Evolutionary conservation across 2,329 filamentous ascomycete species (phyloP).

Genomic region (Madurella fahalii): DNA sequence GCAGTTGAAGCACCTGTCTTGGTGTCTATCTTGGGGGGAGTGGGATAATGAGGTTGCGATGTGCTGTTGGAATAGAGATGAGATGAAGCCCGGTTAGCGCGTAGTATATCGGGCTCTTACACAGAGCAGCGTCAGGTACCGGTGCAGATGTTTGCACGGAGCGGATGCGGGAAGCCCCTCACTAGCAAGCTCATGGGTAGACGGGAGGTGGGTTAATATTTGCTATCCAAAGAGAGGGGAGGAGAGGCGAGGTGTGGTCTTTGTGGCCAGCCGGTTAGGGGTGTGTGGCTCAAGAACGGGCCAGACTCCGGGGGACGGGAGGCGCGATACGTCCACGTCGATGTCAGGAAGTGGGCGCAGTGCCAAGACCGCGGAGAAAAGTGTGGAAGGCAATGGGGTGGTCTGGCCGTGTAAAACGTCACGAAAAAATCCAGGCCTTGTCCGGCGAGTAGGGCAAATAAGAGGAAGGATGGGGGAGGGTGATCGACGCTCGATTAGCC

Average conservation of each 20-base stretch:
- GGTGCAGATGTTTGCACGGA: constrained; percentile 23
- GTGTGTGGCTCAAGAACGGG: constrained; percentile 10
- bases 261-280: constrained; percentile 5
- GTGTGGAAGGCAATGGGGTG: neutral
- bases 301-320: constrained; percentile 8
- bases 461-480: neutral
- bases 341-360: constrained; percentile 1
- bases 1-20: no score
- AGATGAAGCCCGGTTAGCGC: neutral
- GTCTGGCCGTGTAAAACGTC: neutral
- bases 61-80: neutral
- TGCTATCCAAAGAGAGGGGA: constrained; percentile 1
- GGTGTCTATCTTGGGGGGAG: neutral
- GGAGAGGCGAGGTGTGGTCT: neutral
- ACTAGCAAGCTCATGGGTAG: constrained; percentile 41
- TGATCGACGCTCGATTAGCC: constrained; percentile 10
- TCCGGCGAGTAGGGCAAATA: neutral
- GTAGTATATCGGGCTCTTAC: constrained; percentile 11
- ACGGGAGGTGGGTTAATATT: constrained; percentile 15
- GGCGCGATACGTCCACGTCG: constrained; percentile 9
- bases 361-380: constrained; percentile 8
- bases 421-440: neutral
- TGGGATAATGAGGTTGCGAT: neutral
- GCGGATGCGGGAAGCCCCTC: constrained; percentile 30
- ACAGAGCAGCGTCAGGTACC: constrained; percentile 25